Conservation (phyloP, 345 rosid genomes). For the Microcos paniculata region DNA sequence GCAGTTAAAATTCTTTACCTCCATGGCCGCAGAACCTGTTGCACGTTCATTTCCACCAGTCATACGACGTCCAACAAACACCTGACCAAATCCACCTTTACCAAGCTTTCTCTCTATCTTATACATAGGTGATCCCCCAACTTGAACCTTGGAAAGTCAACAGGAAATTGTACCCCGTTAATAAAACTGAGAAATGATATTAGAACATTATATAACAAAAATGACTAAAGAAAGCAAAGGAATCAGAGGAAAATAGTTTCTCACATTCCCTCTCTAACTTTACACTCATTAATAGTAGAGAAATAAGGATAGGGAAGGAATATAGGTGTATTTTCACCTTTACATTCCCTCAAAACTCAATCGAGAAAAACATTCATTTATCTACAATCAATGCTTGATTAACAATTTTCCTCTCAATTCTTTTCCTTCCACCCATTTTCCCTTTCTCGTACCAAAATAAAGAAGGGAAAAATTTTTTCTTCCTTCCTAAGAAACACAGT, state of each 20-base stretch:
- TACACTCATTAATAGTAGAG: neutral
- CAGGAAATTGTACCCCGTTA: neutral
- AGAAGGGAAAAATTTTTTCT: neutral
- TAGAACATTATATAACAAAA: neutral
- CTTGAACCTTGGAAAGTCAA: conserved; percentile 61
- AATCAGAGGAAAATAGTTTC: neutral
- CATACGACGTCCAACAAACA: conserved; percentile 90
- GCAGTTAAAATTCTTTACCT: conserved; percentile 45
- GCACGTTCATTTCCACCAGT: conserved; percentile 65
- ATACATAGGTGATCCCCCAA: conserved; percentile 88
- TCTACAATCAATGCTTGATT: neutral
- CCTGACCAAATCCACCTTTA: conserved; percentile 99
- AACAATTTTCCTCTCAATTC: neutral
- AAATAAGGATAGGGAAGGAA: neutral
- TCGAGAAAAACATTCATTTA: neutral
- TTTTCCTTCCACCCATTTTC: neutral
- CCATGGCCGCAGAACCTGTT: conserved; percentile 73
- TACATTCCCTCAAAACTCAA: neutral
- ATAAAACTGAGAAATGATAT: conserved; percentile 1
- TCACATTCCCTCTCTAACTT: neutral
- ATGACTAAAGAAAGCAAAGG: neutral
- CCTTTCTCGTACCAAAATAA: neutral
- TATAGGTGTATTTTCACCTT: neutral
- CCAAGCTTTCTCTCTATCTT: conserved; percentile 88
- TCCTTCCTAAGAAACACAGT: neutral